Evolutionary conservation across 257 asterid genomes (phyloP).

Genomic region (Solanum piurae): DNA sequence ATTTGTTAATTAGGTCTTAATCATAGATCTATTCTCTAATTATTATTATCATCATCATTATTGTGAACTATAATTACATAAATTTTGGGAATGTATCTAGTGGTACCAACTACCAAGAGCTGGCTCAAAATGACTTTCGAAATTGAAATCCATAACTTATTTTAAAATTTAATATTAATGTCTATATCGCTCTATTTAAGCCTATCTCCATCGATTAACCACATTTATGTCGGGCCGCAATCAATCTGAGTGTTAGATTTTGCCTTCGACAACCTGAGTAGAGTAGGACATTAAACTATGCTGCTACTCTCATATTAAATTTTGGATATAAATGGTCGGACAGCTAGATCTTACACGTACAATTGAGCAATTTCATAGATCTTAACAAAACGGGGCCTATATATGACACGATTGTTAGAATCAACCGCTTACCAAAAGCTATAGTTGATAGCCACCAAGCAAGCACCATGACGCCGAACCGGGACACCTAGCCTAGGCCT

Average conservation of each 20-base stretch:
- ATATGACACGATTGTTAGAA: too few species aligned
- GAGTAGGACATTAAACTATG: neutral
- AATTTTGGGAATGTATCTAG: neutral
- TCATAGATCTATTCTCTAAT: neutral
- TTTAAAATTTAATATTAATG: neutral
- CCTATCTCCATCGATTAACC: neutral
- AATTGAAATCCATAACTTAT: neutral
- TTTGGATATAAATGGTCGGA: neutral
- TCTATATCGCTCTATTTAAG: neutral
- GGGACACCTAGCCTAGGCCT: neutral
- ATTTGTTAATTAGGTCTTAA: neutral
- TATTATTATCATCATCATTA: neutral
- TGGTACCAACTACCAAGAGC: neutral
- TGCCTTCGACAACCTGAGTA: neutral
- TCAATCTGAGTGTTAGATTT: neutral
- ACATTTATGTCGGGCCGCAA: neutral
- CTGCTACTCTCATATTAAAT: neutral
- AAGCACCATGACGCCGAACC: accelerated
- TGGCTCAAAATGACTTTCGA: neutral
- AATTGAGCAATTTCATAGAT: neutral
- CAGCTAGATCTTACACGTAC: neutral
- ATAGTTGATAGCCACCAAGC: neutral
- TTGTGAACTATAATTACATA: neutral
- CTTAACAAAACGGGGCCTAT: neutral
- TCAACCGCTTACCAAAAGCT: neutral